Evolutionary conservation across 345 rosid species (phyloP).

Genomic region (Citrus mangshanensis): DNA sequence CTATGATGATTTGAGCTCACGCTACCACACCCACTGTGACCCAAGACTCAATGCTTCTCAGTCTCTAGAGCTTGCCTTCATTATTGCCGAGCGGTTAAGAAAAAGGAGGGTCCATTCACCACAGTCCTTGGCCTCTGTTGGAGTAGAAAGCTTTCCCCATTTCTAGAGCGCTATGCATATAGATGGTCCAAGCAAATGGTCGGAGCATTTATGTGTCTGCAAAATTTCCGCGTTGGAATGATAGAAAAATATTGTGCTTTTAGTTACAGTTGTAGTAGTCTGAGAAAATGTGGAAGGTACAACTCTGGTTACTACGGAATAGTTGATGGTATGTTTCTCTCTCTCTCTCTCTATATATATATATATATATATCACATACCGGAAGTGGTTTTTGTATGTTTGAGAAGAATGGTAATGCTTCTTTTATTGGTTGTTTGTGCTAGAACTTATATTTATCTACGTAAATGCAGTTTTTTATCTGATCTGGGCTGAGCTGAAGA

Average conservation of each 20-base stretch:
- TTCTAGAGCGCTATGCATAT: not conserved
- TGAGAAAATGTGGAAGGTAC: not conserved
- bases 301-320: not conserved
- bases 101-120: constrained; percentile 23
- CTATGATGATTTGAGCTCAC: constrained; percentile 34
- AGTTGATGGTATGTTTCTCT: not conserved
- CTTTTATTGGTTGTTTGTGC: not conserved
- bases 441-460: not conserved
- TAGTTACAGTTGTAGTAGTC: not conserved
- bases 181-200: not conserved
- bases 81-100: constrained; percentile 35
- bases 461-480: not conserved
- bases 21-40: constrained; percentile 42
- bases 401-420: not conserved
- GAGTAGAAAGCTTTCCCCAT: constrained; percentile 3
- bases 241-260: not conserved
- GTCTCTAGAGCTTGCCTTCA: constrained; percentile 40
- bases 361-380: too few relatives aligned
- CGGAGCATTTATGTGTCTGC: not conserved
- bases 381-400: not conserved
- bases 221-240: not conserved
- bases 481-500: not conserved
- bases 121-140: constrained; percentile 1
- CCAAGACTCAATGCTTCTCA: constrained; percentile 44
- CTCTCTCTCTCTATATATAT: not conserved